These are phyloP conservation scores for Pleurotus eryngii DNA, from an alignment of 768 basidiomycete species.

Conservation along the genomic window DNA sequence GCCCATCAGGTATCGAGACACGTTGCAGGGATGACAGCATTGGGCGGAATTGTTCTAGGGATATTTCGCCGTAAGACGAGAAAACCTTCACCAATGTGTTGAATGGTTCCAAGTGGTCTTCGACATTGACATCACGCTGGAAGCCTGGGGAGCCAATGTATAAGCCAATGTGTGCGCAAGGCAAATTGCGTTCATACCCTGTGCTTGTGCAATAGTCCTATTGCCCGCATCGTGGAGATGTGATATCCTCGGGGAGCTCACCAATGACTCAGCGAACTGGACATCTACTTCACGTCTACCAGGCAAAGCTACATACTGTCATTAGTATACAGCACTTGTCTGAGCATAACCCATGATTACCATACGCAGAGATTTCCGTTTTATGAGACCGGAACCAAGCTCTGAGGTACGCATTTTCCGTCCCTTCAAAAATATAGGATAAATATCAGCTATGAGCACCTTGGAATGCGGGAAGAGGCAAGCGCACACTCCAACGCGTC, in stretches of 20 bases:
- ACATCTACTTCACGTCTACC: conserved; percentile 52
- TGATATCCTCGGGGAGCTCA: conserved; percentile 62
- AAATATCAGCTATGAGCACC: not conserved
- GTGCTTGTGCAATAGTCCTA: conserved; percentile 52
- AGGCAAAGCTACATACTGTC: conserved; percentile 43
- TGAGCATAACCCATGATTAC: conserved; percentile 23
- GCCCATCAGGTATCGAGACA: conserved; percentile 50
- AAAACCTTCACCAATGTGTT: conserved; percentile 79
- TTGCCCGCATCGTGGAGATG: conserved; percentile 72
- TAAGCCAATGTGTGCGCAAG: not conserved
- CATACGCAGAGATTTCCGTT: conserved; percentile 38
- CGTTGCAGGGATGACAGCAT: conserved; percentile 73
- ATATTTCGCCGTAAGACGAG: conserved; percentile 62
- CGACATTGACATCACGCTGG: conserved; percentile 29
- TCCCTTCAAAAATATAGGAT: conserved; percentile 48
- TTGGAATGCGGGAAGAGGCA: not conserved
- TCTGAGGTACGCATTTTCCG: conserved; percentile 87
- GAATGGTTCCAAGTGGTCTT: conserved; percentile 52
- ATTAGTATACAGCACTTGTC: not conserved
- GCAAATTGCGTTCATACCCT: conserved; percentile 35
- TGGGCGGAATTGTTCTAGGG: conserved; percentile 54
- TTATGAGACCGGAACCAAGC: conserved; percentile 75
- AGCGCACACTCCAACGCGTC: conserved; percentile 90
- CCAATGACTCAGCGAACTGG: conserved; percentile 42
- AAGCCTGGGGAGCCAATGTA: conserved; percentile 19